A percentile compares a stretch with the other conserved stretches of the same genome.
phyloP scores from a whole-genome alignment of 495 filamentous ascomycete species.

The Tuber aestivum region DNA sequence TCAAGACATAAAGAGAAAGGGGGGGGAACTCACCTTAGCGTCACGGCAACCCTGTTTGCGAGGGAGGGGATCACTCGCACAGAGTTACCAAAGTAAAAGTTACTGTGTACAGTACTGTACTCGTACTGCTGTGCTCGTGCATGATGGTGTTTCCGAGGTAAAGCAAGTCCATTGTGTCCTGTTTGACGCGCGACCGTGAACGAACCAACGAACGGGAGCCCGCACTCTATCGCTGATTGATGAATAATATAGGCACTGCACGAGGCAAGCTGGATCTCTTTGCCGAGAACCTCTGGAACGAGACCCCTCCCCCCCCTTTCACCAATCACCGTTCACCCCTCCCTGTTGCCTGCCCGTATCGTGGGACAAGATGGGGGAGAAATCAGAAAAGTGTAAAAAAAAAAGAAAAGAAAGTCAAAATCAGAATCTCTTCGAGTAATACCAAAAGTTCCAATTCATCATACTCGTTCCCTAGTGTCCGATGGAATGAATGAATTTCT shows the following conservation, averaged over 20 bases:
- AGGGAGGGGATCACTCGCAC: background rate
- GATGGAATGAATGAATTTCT: background rate
- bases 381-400: background rate
- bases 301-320: too few species aligned
- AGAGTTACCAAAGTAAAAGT: background rate
- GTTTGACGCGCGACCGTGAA: background rate
- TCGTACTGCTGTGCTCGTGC: background rate
- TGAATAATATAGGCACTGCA: constrained; percentile 26
- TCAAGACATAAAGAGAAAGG: background rate
- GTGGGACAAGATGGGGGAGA: background rate
- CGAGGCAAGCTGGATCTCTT: background rate
- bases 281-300: background rate
- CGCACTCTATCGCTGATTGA: constrained; percentile 21
- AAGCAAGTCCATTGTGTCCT: constrained; percentile 12
- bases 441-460: background rate
- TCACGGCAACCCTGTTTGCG: background rate
- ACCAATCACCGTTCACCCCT: background rate
- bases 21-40: too few species aligned
- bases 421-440: background rate
- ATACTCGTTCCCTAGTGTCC: background rate
- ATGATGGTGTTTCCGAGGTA: constrained; percentile 25
- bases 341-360: background rate
- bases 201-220: constrained; percentile 12
- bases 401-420: background rate
- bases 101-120: too few species aligned